A percentile compares a stretch with the other conserved stretches of the same genome.
Evolutionary conservation across 2,329 filamentous ascomycete species (phyloP).

Genomic region (Exophiala aquamarina): DNA sequence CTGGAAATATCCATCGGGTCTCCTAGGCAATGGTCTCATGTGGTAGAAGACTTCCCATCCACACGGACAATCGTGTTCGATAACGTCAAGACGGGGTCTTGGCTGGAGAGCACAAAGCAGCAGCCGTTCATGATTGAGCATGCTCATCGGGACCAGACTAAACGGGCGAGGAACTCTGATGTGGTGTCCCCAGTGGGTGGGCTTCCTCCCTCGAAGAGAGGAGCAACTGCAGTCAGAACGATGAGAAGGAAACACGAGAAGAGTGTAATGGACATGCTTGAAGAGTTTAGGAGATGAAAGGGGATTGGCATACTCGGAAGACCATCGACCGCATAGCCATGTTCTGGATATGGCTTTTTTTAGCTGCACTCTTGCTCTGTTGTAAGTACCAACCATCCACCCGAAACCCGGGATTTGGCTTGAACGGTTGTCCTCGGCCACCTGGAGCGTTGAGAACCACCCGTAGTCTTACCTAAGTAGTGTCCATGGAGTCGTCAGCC

Average conservation of each 20-base stretch:
- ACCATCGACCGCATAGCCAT: too few relatives aligned
- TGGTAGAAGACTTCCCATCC: constrained; percentile 29
- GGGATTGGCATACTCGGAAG: not conserved
- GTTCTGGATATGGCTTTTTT: too few relatives aligned
- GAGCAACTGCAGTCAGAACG: constrained; percentile 3
- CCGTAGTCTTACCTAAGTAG: too few relatives aligned
- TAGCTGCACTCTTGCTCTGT: too few relatives aligned
- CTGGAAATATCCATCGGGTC: constrained; percentile 26
- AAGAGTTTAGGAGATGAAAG: constrained; percentile 13
- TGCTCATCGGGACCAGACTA: constrained; percentile 12
- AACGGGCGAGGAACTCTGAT: constrained; percentile 17
- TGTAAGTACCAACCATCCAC: too few relatives aligned
- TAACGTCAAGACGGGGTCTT: constrained; percentile 14
- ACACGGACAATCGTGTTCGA: constrained; percentile 29
- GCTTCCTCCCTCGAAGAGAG: constrained; percentile 20
- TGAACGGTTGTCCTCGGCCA: too few relatives aligned
- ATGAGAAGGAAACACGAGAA: constrained; percentile 7
- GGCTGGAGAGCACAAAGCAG: not conserved
- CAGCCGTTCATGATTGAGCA: not conserved
- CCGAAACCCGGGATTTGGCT: too few relatives aligned
- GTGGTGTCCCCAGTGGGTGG: constrained; percentile 6
- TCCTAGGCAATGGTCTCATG: constrained; percentile 26
- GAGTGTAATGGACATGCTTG: constrained; percentile 13
- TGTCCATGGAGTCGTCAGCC: too few relatives aligned
- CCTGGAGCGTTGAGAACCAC: too few relatives aligned